A percentile compares a stretch with the other conserved stretches of the same genome.
Evolutionary conservation across 208 protist genomes (phyloP).

Genomic region (Crithidia brevicula): DNA sequence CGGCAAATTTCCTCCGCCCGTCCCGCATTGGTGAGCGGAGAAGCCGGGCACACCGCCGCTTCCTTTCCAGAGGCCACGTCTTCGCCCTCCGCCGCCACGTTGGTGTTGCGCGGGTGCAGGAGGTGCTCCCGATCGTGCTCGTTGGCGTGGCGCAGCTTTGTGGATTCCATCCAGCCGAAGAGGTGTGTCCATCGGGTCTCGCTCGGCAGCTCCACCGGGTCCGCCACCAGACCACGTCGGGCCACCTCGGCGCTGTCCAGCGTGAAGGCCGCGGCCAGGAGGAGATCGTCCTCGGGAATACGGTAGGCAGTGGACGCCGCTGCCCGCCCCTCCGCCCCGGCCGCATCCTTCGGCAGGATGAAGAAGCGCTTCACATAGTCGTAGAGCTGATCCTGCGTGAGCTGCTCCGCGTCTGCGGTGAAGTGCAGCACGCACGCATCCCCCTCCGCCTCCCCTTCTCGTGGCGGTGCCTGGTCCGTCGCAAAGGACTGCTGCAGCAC

Average conservation of each 20-base stretch:
- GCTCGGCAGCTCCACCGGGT: constrained; percentile 45
- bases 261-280: constrained; percentile 61
- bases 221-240: constrained; percentile 7
- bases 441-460: constrained; percentile 11
- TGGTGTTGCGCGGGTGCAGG: constrained; percentile 13
- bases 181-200: constrained; percentile 67
- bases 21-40: background rate
- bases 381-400: constrained; percentile 44
- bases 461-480: constrained; percentile 51
- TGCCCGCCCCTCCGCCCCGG: background rate
- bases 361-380: constrained; percentile 50
- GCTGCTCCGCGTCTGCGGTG: constrained; percentile 50
- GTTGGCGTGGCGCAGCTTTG: constrained; percentile 42
- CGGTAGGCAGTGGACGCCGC: background rate
- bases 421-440: constrained; percentile 68
- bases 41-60: background rate
- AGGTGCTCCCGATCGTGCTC: constrained; percentile 42
- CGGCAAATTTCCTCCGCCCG: constrained; percentile 22
- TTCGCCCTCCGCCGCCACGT: background rate
- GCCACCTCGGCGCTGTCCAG: constrained; percentile 33
- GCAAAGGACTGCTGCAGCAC: constrained; percentile 62
- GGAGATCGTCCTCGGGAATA: constrained; percentile 31
- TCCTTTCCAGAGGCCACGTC: too few relatives aligned
- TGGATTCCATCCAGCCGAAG: constrained; percentile 62
- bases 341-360: background rate